These are phyloP conservation scores for Penicillium sp. DNA, from an alignment of 2,329 filamentous ascomycete genomes.

Conservation along the genomic window DNA sequence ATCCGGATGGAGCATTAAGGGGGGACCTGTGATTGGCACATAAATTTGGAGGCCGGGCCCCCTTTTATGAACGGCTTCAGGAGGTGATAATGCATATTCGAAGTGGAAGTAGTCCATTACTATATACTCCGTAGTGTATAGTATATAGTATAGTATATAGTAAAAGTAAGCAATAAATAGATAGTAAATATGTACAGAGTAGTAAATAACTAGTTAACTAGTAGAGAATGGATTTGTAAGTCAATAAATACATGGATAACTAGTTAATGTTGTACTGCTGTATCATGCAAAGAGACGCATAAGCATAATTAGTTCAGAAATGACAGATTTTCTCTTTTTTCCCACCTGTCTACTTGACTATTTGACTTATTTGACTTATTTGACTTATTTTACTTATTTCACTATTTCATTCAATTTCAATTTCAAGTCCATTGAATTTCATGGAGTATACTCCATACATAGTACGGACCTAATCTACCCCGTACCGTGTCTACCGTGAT, in stretches of 20 bases:
- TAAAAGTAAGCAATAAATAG: not conserved
- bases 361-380: not conserved
- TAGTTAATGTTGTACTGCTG: not conserved
- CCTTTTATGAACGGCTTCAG: conserved; percentile 8
- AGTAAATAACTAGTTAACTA: no score
- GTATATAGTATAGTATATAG: not conserved
- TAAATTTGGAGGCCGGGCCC: conserved; percentile 9
- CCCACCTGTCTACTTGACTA: not conserved
- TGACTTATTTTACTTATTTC: not conserved
- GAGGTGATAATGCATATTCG: not conserved
- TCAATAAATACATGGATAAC: not conserved
- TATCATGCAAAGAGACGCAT: conserved; percentile 7
- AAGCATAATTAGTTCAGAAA: conserved; percentile 4
- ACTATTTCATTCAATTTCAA: not conserved
- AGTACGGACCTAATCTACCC: conserved; percentile 26
- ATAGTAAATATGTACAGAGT: no score
- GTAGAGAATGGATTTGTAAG: not conserved
- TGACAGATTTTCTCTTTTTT: not conserved
- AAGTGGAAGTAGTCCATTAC: not conserved
- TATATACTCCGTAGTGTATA: no score
- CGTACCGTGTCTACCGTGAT: conserved; percentile 21
- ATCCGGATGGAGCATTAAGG: conserved; percentile 9
- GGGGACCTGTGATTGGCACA: conserved; percentile 7
- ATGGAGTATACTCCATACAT: not conserved
- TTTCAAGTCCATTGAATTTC: not conserved